Evolutionary conservation across 108 stramenopile genomes (phyloP).

Genomic region (Pelagomonas calceolata): DNA sequence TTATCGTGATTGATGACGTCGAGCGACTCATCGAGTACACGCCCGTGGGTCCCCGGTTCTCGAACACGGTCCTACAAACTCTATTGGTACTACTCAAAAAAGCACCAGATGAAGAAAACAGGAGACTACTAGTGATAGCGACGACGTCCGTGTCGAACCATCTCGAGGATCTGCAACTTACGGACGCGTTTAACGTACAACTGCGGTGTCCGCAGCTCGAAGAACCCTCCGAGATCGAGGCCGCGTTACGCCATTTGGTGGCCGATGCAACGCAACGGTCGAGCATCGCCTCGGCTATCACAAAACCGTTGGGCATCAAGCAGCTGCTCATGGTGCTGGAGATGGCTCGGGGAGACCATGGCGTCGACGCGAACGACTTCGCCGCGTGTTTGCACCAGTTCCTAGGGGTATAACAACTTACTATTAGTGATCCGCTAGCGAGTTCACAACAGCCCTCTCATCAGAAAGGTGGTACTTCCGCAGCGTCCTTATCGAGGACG

Average conservation of each 20-base stretch:
- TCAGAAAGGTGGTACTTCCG: neutral
- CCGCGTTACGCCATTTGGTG: constrained; percentile 71
- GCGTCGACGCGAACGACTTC: constrained; percentile 74
- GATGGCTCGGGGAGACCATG: constrained; percentile 74
- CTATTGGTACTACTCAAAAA: constrained; percentile 91
- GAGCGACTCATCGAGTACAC: constrained; percentile 97
- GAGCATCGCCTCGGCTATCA: constrained; percentile 71
- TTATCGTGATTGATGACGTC: constrained; percentile 95
- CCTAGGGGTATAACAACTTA: too few species aligned
- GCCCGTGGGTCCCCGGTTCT: constrained; percentile 88
- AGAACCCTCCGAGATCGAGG: constrained; percentile 59
- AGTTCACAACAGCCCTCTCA: too few species aligned
- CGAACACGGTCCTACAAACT: constrained; percentile 91
- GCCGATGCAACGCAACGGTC: constrained; percentile 64
- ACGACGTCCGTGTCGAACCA: constrained; percentile 76
- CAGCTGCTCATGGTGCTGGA: constrained; percentile 84
- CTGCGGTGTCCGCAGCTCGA: constrained; percentile 72
- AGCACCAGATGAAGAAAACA: constrained; percentile 75
- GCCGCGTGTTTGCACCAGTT: constrained; percentile 91
- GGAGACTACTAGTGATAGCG: constrained; percentile 78
- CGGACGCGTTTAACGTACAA: constrained; percentile 76
- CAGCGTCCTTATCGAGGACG: neutral
- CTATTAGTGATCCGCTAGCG: too few species aligned
- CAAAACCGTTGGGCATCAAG: constrained; percentile 92
- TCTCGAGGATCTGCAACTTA: constrained; percentile 82